phyloP scores from a whole-genome alignment of 2,329 filamentous ascomycete species.

The Cercospora sp. region DNA sequence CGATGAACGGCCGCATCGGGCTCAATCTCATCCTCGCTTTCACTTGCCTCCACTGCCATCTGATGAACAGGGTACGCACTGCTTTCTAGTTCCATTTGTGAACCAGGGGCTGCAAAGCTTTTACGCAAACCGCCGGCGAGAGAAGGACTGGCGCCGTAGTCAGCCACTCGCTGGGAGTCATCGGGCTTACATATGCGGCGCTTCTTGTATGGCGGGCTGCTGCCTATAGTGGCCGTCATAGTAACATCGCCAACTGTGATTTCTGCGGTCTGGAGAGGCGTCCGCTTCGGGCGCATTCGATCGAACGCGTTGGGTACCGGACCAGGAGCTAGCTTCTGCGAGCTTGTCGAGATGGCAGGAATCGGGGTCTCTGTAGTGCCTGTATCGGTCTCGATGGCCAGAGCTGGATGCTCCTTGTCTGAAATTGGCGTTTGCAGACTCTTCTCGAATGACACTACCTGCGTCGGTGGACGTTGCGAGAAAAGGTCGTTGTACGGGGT shows the following conservation, averaged over 20 bases:
- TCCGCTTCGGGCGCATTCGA: constrained; percentile 63
- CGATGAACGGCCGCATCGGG: not conserved
- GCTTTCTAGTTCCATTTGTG: constrained; percentile 37
- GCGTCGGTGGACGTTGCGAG: constrained; percentile 27
- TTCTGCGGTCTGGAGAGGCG: constrained; percentile 65
- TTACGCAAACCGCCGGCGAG: constrained; percentile 47
- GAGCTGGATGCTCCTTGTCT: not conserved
- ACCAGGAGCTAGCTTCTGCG: constrained; percentile 44
- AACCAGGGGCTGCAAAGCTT: constrained; percentile 58
- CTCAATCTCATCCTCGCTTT: constrained; percentile 27
- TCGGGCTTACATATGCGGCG: constrained; percentile 46
- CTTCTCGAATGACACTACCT: not conserved
- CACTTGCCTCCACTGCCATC: not conserved
- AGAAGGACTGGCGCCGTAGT: constrained; percentile 44
- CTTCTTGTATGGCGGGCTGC: constrained; percentile 49
- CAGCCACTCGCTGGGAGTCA: constrained; percentile 44
- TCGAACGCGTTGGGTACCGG: constrained; percentile 62
- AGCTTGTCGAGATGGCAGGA: constrained; percentile 32
- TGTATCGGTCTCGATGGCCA: not conserved
- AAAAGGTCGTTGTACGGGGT: constrained; percentile 31
- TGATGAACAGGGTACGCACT: constrained; percentile 22
- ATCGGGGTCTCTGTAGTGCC: constrained; percentile 30
- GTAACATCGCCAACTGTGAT: constrained; percentile 73
- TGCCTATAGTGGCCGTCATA: constrained; percentile 62
- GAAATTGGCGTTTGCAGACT: not conserved